Percentiles rank a stretch among this genome's conserved stretches.
Evolutionary conservation across 2,329 filamentous ascomycete species (phyloP).

Genomic region (Colletotrichum godetiae): DNA sequence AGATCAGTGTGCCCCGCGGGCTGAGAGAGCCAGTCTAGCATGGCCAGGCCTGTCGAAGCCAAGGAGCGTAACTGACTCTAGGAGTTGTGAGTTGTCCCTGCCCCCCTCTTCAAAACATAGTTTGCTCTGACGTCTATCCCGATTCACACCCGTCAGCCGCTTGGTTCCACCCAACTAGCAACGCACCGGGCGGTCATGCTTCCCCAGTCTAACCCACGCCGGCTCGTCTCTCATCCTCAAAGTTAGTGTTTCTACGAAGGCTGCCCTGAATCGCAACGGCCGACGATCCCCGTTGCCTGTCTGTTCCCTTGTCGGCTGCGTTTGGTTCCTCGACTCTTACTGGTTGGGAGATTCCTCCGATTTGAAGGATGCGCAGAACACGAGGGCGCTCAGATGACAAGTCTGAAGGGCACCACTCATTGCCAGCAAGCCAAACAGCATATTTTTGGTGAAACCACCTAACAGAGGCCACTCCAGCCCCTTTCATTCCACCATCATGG

Average conservation of each 20-base stretch:
- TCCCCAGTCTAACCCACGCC: slow-evolving; percentile 11
- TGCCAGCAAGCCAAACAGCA: slow-evolving; percentile 7
- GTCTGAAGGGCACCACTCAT: not conserved
- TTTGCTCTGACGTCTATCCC: slow-evolving; percentile 20
- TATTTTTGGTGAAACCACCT: slow-evolving; percentile 30
- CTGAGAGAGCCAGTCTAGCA: not conserved
- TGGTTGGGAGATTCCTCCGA: slow-evolving; percentile 11
- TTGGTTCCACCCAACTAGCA: slow-evolving; percentile 9
- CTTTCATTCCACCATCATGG: slow-evolving; percentile 17
- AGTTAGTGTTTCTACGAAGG: slow-evolving; percentile 6
- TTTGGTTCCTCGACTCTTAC: not conserved
- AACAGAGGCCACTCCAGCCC: slow-evolving; percentile 6
- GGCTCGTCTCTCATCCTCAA: slow-evolving; percentile 27
- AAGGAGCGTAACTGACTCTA: not conserved
- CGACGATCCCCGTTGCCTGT: slow-evolving; percentile 25
- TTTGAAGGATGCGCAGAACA: slow-evolving; percentile 5
- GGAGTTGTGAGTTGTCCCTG: slow-evolving; percentile 8
- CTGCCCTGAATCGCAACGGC: slow-evolving; percentile 32
- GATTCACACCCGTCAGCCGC: slow-evolving; percentile 25
- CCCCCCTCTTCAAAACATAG: slow-evolving; percentile 4
- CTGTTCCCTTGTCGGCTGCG: not conserved
- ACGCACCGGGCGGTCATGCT: slow-evolving; percentile 12
- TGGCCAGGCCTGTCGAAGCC: not conserved
- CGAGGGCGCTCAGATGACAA: slow-evolving; percentile 27
- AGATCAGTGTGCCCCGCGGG: not conserved